Evolutionary conservation across 2,329 filamentous ascomycete genomes (phyloP), one percentile per base, ranked within the genome.

Genomic region (Exophiala lecanii-corni): DNA sequence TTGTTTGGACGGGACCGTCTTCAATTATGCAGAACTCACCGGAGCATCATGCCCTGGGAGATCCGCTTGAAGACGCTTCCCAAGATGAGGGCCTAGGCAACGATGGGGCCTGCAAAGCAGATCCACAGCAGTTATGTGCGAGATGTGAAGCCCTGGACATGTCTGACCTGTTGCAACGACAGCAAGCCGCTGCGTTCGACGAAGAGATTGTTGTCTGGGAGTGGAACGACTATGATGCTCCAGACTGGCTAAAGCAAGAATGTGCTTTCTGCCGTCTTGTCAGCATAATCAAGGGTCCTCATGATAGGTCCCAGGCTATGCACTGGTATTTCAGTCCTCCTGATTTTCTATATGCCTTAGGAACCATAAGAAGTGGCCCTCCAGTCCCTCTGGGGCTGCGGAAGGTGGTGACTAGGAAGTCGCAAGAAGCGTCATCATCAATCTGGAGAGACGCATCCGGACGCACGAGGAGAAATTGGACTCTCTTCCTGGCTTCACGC

Each of bases 191-290:
- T 18, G 4, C n/a, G 2, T 30, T 36, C 15, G 33, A 42, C 18
- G 31, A 35, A 35, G 31, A 41, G 20, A 19, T 41, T 12, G 2
- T 13, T 3, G 31, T 41, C 4, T 41, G n/a, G 23, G 20, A 30
- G 15, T 18, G 39, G 33, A 36, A 37, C 13, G 33, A 43, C 23
- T 43, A 43, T 12, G 33, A 43, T 18, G 21, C 36, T 17, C 32
- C 32, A 23, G 30, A 41, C 28, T 41, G 39, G 39, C 39, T 34
- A 7, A 16, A 34, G 12, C 5, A 15, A 4, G 3, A 32, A 6
- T 35, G 39, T 23, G 2, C 28, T 30, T 34, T 41, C 26, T 41
- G 39, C 10, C 12, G 26, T 13, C 30, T 41, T 13, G 39, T 35
- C 7, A 23, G 9, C 4, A 20, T 41, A 18, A 41, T 41, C 39